A percentile compares a stretch with the other conserved stretches of the same genome.
Evolutionary conservation across 306 rosid species (phyloP).

Genomic region (Quercus aquifolioides): DNA sequence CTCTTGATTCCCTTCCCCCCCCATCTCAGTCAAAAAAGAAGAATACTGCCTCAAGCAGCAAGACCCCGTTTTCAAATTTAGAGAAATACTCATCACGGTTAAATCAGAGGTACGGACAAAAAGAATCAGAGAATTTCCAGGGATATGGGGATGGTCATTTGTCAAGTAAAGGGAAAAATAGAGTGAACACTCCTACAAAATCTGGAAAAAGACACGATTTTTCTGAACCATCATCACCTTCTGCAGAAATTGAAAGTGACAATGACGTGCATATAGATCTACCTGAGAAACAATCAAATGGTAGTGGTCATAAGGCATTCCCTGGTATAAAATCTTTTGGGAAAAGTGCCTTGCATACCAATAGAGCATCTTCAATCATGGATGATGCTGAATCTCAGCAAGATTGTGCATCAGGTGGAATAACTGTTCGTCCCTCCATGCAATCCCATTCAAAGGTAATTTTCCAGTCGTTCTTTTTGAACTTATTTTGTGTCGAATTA

Average conservation of each 20-base stretch:
- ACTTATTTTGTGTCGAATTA: background rate
- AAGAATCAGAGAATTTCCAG: conserved; percentile 28
- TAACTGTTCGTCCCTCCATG: conserved; percentile 7
- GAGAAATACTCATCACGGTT: conserved; percentile 25
- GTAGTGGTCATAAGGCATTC: conserved; percentile 17
- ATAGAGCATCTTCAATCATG: conserved; percentile 17
- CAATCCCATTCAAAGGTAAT: conserved; percentile 48
- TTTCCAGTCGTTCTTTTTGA: conserved; percentile 1
- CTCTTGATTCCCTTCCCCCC: conserved; percentile 45
- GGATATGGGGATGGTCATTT: conserved; percentile 21
- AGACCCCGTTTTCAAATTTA: conserved; percentile 20
- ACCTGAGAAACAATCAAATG: conserved; percentile 36
- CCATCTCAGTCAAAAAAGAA: conserved; percentile 40
- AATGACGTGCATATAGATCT: conserved; percentile 16
- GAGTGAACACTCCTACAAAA: conserved; percentile 18
- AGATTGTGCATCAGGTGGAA: conserved; percentile 32
- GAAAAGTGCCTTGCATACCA: conserved; percentile 10
- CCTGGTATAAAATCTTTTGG: conserved; percentile 24
- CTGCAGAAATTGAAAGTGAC: conserved; percentile 34
- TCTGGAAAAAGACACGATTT: conserved; percentile 22
- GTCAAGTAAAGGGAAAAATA: conserved; percentile 21
- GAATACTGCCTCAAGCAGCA: conserved; percentile 34
- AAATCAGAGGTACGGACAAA: conserved; percentile 31
- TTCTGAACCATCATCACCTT: conserved; percentile 36
- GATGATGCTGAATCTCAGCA: conserved; percentile 28